Conservation (phyloP, 352 stramenopile genomes). For the Pythium volutum region DNA sequence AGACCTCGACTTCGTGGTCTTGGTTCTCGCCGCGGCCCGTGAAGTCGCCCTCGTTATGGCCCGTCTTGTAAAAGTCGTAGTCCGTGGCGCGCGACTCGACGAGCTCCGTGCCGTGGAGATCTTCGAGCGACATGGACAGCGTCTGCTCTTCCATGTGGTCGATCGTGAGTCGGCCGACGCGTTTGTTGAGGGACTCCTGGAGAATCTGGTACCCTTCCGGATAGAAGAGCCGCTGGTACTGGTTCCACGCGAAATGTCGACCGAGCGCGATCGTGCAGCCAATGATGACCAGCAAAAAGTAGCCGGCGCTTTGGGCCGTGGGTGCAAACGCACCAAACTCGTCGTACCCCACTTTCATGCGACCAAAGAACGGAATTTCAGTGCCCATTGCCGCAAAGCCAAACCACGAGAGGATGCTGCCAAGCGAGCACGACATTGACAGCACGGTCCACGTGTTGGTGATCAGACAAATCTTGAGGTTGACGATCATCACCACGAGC, state of each 20-base stretch:
- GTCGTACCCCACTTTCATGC: conserved; percentile 75
- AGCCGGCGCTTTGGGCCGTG: conserved; percentile 50
- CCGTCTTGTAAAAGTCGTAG: conserved; percentile 29
- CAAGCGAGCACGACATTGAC: conserved; percentile 50
- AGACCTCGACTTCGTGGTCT: conserved; percentile 8
- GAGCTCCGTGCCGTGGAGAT: conserved; percentile 49
- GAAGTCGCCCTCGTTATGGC: not conserved
- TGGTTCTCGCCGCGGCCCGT: conserved; percentile 7
- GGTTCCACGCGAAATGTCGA: conserved; percentile 72
- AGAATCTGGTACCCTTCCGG: conserved; percentile 67
- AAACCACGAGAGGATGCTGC: conserved; percentile 75
- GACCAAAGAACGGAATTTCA: conserved; percentile 49
- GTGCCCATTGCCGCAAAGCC: conserved; percentile 57
- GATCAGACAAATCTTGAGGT: conserved; percentile 92
- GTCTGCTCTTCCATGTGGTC: conserved; percentile 70
- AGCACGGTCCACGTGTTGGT: conserved; percentile 74
- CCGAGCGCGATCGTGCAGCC: conserved; percentile 66
- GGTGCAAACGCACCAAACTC: conserved; percentile 70
- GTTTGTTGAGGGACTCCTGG: conserved; percentile 49
- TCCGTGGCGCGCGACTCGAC: conserved; percentile 52
- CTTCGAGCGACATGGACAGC: conserved; percentile 75
- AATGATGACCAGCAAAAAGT: conserved; percentile 64
- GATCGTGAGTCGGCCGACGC: conserved; percentile 60
- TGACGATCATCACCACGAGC: conserved; percentile 92
- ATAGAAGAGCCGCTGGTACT: conserved; percentile 79